These are phyloP conservation scores for Aegilops sharonensis DNA, from an alignment of 176 grass and related monocot genomes.

Conservation along the genomic window DNA sequence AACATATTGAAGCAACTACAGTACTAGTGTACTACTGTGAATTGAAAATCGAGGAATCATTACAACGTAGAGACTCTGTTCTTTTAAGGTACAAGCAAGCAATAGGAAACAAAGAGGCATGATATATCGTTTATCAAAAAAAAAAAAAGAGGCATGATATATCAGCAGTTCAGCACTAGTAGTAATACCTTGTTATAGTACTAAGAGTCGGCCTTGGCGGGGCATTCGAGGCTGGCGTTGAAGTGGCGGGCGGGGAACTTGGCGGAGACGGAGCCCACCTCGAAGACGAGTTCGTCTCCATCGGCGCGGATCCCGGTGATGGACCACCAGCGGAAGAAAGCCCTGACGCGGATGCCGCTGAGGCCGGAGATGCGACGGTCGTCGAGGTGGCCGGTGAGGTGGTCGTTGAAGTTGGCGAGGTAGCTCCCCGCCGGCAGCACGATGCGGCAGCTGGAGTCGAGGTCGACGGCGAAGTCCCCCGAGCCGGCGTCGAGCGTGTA, in stretches of 20 bases:
- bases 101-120: background rate
- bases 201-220: slow-evolving; percentile 32
- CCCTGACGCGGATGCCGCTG: slow-evolving; percentile 53
- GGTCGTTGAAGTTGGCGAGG: slow-evolving; percentile 47
- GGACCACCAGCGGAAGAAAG: slow-evolving; percentile 64
- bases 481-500: slow-evolving; percentile 49
- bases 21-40: background rate
- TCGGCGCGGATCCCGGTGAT: slow-evolving; percentile 60
- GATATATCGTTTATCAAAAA: background rate
- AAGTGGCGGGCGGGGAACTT: slow-evolving; percentile 56
- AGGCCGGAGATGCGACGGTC: slow-evolving; percentile 48
- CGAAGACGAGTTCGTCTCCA: slow-evolving; percentile 56
- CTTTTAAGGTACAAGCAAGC: background rate
- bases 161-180: background rate
- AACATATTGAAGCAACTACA: too few species aligned
- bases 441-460: slow-evolving; percentile 47
- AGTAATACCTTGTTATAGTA: slow-evolving; percentile 9
- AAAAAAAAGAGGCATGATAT: background rate
- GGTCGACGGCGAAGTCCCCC: slow-evolving; percentile 48
- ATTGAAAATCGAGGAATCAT: background rate
- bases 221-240: slow-evolving; percentile 60
- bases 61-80: background rate
- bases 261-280: slow-evolving; percentile 51
- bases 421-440: slow-evolving; percentile 52
- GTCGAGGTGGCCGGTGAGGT: slow-evolving; percentile 45